Conservation (phyloP, 768 basidiomycete genomes). For the Epithele typhae region DNA sequence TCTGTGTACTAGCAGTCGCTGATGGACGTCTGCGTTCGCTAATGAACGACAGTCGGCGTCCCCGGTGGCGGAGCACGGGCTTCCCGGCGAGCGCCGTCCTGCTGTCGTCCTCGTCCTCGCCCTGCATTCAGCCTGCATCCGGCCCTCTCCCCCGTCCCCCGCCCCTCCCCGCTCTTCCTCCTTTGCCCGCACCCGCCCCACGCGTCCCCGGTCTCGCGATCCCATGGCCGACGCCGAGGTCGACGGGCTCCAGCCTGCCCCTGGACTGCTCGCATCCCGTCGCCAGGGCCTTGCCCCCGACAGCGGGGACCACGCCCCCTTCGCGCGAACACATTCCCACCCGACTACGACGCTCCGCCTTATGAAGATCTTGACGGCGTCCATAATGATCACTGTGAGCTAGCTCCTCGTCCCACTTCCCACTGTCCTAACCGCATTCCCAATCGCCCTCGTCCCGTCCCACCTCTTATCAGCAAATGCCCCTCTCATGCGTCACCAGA, state of each 20-base stretch:
- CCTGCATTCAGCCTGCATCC: too few relatives aligned
- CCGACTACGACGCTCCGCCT: background rate
- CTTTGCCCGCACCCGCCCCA: background rate
- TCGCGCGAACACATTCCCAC: background rate
- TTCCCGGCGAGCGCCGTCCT: too few relatives aligned
- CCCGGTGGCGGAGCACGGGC: too few relatives aligned
- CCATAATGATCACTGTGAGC: constrained; percentile 17
- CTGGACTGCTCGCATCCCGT: constrained; percentile 10
- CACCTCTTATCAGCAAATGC: constrained; percentile 2
- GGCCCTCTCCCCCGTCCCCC: background rate
- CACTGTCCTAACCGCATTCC: constrained; percentile 4
- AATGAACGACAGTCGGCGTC: too few relatives aligned
- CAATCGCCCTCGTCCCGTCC: background rate
- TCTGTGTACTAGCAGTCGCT: too few relatives aligned
- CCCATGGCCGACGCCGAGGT: constrained; percentile 16
- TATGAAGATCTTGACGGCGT: constrained; percentile 1
- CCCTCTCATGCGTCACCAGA: constrained; percentile 38
- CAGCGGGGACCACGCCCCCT: constrained; percentile 8
- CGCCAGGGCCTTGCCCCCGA: constrained; percentile 13
- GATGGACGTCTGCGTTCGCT: too few relatives aligned
- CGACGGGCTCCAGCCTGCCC: too few relatives aligned
- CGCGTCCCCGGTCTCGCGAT: too few relatives aligned
- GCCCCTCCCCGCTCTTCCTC: background rate
- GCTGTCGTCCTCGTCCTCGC: too few relatives aligned
- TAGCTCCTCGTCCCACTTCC: background rate